These are phyloP conservation scores for Trichoderma orchidacearum DNA, from an alignment of 495 filamentous ascomycete species.

Conservation along the genomic window DNA sequence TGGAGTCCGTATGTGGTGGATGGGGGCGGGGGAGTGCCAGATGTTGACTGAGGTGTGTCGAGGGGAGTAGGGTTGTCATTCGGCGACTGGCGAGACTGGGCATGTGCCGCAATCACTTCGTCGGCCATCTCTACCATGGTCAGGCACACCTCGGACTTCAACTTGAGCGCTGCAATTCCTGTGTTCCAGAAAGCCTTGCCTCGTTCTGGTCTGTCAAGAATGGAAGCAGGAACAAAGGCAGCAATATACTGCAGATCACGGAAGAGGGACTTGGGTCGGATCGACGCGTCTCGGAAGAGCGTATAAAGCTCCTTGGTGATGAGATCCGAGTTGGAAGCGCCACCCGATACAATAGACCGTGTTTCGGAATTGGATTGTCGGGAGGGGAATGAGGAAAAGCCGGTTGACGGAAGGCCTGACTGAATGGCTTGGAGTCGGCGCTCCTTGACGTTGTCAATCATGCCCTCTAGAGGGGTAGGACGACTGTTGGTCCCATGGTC, in stretches of 20 bases:
- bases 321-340: conserved; percentile 47
- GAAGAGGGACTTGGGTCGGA: conserved; percentile 84
- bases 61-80: conserved; percentile 6
- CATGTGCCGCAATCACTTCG: conserved; percentile 51
- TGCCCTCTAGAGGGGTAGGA: conserved; percentile 41
- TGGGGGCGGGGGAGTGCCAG: conserved; percentile 16
- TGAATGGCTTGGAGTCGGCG: conserved; percentile 46
- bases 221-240: conserved; percentile 69
- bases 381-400: conserved; percentile 8
- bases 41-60: background rate
- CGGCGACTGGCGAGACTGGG: conserved; percentile 22
- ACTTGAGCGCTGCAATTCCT: conserved; percentile 68
- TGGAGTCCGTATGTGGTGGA: conserved; percentile 49
- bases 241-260: conserved; percentile 93
- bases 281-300: conserved; percentile 60
- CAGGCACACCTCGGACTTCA: conserved; percentile 81
- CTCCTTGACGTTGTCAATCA: conserved; percentile 56
- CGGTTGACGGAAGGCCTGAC: background rate
- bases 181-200: conserved; percentile 95
- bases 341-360: conserved; percentile 26
- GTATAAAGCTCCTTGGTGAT: conserved; percentile 68
- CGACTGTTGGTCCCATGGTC: conserved; percentile 13
- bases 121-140: conserved; percentile 83
- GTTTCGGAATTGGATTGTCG: conserved; percentile 21
- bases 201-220: conserved; percentile 71